Conservation (phyloP, 2,329 filamentous ascomycete species). For the Lachnellula subtilissima region DNA sequence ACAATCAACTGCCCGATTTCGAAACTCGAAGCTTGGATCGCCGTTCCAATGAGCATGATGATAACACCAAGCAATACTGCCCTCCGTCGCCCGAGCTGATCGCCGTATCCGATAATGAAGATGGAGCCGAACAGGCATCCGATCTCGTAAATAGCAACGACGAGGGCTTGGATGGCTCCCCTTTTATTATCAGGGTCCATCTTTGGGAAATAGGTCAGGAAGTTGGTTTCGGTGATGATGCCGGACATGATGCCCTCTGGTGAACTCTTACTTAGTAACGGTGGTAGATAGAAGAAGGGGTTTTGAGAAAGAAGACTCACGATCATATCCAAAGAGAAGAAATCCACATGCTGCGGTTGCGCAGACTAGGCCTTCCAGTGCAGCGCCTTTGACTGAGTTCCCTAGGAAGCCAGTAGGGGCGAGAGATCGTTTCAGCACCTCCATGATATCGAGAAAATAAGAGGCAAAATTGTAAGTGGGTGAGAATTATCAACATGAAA, state of each 20-base stretch:
- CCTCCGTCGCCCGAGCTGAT: not conserved
- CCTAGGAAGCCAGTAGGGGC: not conserved
- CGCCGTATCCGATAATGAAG: constrained; percentile 7
- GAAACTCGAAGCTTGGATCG: constrained; percentile 52
- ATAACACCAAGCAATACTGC: not conserved
- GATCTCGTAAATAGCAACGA: not conserved
- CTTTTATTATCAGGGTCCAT: not conserved
- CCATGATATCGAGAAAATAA: constrained; percentile 5
- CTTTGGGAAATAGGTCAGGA: not conserved
- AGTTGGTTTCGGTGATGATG: not conserved
- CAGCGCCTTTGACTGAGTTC: not conserved
- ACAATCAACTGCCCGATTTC: constrained; percentile 50
- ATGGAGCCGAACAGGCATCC: not conserved
- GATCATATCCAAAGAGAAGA: not conserved
- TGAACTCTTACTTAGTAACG: not conserved
- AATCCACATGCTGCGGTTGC: not conserved
- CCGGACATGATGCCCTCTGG: not conserved
- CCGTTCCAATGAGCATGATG: not conserved
- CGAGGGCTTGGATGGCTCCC: not conserved
- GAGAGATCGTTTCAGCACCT: not conserved
- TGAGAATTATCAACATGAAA: no score
- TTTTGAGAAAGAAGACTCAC: not conserved
- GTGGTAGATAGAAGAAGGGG: not conserved
- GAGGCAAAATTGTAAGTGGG: no score
- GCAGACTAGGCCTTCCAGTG: not conserved